Percentiles rank a stretch among this genome's conserved stretches.
These are phyloP conservation scores for Trichoderma asperelloides DNA, from an alignment of 495 filamentous ascomycete species.

Conservation along the genomic window DNA sequence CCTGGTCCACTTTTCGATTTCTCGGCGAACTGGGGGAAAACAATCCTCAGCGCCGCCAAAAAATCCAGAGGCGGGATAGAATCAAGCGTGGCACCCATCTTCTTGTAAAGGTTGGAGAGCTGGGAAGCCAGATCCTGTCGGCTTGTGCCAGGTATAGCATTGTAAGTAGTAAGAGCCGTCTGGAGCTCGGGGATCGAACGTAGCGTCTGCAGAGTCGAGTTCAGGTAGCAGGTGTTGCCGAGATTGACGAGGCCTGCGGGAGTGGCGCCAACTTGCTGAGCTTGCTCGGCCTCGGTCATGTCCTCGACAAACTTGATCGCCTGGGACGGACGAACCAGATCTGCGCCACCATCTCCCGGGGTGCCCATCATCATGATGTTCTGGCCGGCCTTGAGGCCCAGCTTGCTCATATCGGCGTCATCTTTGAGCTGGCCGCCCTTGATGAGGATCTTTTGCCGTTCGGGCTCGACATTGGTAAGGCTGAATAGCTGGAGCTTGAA, in stretches of 20 bases:
- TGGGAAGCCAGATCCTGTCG: constrained; percentile 69
- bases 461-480: constrained; percentile 89
- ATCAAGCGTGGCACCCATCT: constrained; percentile 87
- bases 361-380: constrained; percentile 97
- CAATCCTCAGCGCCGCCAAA: constrained; percentile 66
- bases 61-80: constrained; percentile 82
- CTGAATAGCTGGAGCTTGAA: constrained; percentile 95
- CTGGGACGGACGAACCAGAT: constrained; percentile 68
- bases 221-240: constrained; percentile 97
- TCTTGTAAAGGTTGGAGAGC: constrained; percentile 79
- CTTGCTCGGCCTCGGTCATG: constrained; percentile 92
- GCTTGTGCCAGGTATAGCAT: constrained; percentile 25
- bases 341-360: constrained; percentile 53
- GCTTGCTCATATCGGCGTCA: constrained; percentile 75
- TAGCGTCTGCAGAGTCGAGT: constrained; percentile 87
- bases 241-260: constrained; percentile 88
- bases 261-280: constrained; percentile 69
- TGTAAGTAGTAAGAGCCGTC: constrained; percentile 64
- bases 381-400: constrained; percentile 78
- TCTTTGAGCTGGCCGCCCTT: constrained; percentile 94
- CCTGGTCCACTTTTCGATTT: constrained; percentile 68
- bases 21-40: constrained; percentile 94
- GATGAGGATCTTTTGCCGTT: constrained; percentile 88
- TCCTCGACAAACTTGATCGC: constrained; percentile 85
- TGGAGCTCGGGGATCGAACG: constrained; percentile 87